Conservation (phyloP, 176 grass and related monocot genomes). For the Aegilops longissima region DNA sequence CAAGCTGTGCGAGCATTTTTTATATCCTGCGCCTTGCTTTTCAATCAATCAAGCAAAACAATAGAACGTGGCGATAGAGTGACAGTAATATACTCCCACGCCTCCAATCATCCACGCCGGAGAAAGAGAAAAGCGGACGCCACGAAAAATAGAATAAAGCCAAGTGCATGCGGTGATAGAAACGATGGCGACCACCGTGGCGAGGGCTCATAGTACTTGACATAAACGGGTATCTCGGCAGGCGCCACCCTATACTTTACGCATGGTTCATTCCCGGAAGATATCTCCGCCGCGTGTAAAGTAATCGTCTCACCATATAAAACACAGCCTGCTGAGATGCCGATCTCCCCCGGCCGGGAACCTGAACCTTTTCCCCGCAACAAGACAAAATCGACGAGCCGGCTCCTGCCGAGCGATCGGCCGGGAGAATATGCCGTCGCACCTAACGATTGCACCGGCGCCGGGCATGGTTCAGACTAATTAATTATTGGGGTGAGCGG, state of each 20-base stretch:
- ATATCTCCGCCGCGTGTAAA: neutral
- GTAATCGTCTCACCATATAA: neutral
- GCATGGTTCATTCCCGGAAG: neutral
- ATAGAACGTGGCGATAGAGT: neutral
- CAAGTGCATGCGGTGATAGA: neutral
- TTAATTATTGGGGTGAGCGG: neutral
- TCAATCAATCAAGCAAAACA: neutral
- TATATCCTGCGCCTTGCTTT: neutral
- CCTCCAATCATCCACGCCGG: neutral
- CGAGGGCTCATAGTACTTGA: neutral
- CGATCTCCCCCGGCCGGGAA: neutral
- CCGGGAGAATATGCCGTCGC: neutral
- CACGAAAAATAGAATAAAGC: neutral
- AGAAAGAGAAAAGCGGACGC: neutral
- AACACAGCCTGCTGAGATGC: neutral
- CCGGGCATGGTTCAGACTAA: neutral
- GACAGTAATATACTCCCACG: neutral
- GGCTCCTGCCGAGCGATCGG: neutral
- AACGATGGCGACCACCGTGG: constrained; percentile 23
- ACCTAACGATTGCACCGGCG: neutral
- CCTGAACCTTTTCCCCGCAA: neutral
- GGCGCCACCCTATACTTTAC: neutral
- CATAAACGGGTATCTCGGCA: neutral
- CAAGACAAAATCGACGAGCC: neutral
- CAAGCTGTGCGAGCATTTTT: neutral